Base-by-base conservation (phyloP, 2,329 filamentous ascomycete genomes). In the Ophiostoma himal-ulmi region DNA sequence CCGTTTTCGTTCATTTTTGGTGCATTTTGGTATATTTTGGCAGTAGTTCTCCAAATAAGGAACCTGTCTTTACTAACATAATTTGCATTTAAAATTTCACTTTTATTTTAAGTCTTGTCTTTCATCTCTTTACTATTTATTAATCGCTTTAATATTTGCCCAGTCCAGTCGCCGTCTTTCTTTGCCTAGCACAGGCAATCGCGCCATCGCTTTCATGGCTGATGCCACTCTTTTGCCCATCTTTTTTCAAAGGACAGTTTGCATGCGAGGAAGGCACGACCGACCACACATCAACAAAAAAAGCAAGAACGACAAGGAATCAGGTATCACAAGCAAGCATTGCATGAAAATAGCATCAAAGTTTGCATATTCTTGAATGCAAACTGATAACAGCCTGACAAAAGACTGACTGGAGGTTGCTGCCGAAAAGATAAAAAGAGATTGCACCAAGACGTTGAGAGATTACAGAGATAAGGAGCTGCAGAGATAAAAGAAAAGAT, bases 151-250 rank as follows among this genome's bases (percentile, higher is more conserved):
- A 39, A 48, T 54, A 22, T 69, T 67, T 67, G n/a, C 48, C 52
- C 57, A 3, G 26, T 26, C 30, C 6, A 34, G 26, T 57, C 17
- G 57, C 30, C n/a, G 52, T 5, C 26, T 17, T 62, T 20, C 17
- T 34, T 20, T 17, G 26, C 57, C 26, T 13, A 62, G 22, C 17
- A 34, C 10, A 62, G 57, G 57, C 70, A 73, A 78, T 78, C 73
- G 76, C 76, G 76, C 75, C 76, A 78, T 78, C 73, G 73, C 69
- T 70, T 71, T 72, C 70, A 70, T 57, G 60, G 30, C 72, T 77
- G 75, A 77, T 77, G 76, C 74, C 74, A 78, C 36, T 7, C n/a
- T 76, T 65, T 52, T 57, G n/a, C n/a, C 52, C 52, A 22, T 57
- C 22, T 54, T 54, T 26, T 57, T 26, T 4, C 11, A 10, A 10